Evolutionary conservation across 225 moss, liverwort and hornwort species (phyloP).

Genomic region (Sphagnum tenellum): DNA sequence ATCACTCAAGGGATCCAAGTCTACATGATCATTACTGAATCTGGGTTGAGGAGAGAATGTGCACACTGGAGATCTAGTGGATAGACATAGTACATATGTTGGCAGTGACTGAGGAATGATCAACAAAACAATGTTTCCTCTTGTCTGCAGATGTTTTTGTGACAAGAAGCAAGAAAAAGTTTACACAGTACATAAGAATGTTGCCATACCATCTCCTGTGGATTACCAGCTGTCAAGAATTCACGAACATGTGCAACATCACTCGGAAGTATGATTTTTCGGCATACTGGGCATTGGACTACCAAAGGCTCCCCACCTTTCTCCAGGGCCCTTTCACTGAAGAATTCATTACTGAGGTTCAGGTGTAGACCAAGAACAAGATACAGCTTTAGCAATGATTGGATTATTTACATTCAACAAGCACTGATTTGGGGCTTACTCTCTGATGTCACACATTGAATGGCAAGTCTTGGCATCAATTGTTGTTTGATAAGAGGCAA

Average conservation of each 20-base stretch:
- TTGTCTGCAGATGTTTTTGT: background rate
- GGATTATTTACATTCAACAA: too few relatives aligned
- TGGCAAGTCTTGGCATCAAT: too few relatives aligned
- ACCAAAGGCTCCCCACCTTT: constrained; percentile 4
- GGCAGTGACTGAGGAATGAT: background rate
- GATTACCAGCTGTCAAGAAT: constrained; percentile 10
- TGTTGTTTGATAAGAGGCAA: too few relatives aligned
- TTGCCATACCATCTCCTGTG: constrained; percentile 9
- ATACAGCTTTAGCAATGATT: too few relatives aligned
- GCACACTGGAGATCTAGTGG: too few relatives aligned
- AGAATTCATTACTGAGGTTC: background rate
- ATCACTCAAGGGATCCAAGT: too few relatives aligned
- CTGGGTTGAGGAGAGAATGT: too few relatives aligned
- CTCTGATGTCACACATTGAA: too few relatives aligned
- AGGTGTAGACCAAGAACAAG: too few relatives aligned
- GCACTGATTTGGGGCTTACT: too few relatives aligned
- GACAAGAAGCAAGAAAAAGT: background rate
- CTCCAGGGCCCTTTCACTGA: constrained; percentile 7
- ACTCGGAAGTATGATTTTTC: constrained; percentile 22
- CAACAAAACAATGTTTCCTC: background rate
- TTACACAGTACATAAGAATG: background rate
- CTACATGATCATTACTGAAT: too few relatives aligned
- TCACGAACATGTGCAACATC: constrained; percentile 36
- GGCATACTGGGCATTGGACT: constrained; percentile 44
- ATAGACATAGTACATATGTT: background rate